phyloP scores from a whole-genome alignment of 2,329 filamentous ascomycete genomes.

The Cladosporium sp. region DNA sequence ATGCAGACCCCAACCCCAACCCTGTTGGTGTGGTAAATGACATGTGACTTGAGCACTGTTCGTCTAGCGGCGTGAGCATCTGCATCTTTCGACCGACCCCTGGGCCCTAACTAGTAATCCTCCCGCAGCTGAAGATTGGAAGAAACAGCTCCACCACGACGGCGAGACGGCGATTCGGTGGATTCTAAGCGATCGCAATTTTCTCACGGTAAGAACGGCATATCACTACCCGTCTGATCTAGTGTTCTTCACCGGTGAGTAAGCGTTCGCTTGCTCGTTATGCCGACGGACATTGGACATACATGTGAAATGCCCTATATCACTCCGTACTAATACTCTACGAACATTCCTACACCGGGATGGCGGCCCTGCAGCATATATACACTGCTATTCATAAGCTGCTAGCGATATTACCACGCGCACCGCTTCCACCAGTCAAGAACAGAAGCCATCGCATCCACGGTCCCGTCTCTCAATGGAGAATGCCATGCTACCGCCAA shows the following conservation, averaged over 20 bases:
- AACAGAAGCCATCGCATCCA: neutral
- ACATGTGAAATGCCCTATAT: neutral
- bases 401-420: neutral
- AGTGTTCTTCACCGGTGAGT: neutral
- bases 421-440: neutral
- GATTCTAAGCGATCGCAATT: constrained; percentile 11
- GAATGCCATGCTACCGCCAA: neutral
- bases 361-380: neutral
- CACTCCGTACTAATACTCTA: neutral
- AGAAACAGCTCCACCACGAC: constrained; percentile 1
- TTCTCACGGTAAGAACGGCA: neutral
- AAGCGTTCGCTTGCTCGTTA: neutral
- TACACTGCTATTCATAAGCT: neutral
- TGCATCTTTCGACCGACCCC: neutral
- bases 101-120: neutral
- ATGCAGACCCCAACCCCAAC: neutral
- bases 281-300: neutral
- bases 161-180: neutral
- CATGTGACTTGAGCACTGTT: neutral
- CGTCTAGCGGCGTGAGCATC: neutral
- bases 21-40: neutral
- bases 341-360: neutral
- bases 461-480: neutral
- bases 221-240: neutral
- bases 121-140: constrained; percentile 7